Percentiles rank a stretch among this genome's conserved stretches.
phyloP scores from a whole-genome alignment of 257 asterid genomes.

The Solanum rostratum region DNA sequence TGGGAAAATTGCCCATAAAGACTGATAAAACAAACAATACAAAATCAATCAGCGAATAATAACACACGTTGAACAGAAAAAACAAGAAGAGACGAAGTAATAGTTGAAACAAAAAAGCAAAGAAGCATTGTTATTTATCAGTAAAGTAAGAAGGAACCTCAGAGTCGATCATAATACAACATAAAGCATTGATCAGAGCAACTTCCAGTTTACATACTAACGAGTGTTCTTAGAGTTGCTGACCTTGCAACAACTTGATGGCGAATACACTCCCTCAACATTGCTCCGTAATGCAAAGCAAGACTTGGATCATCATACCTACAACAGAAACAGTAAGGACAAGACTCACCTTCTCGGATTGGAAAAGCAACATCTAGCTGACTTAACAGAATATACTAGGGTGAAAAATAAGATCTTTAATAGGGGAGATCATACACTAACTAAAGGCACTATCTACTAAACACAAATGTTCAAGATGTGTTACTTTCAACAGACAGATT shows the following conservation, averaged over 20 bases:
- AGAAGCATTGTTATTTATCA: not conserved
- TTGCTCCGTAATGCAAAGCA: constrained; percentile 80
- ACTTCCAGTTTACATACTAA: not conserved
- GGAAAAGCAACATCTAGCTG: not conserved
- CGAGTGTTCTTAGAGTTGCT: not conserved
- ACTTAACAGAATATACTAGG: no score
- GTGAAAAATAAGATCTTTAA: not conserved
- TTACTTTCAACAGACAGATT: not conserved
- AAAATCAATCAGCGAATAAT: not conserved
- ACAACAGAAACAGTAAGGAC: not conserved
- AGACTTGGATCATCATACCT: constrained; percentile 69
- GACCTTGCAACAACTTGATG: constrained; percentile 87
- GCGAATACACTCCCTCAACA: constrained; percentile 86
- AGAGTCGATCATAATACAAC: not conserved
- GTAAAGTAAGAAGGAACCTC: not conserved
- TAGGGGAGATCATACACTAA: no score
- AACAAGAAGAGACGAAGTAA: not conserved
- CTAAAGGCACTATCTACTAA: no score
- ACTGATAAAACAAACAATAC: not conserved
- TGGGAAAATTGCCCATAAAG: not conserved
- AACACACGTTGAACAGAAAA: not conserved
- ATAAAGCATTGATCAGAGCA: not conserved
- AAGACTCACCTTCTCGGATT: not conserved
- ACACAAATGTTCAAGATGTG: not conserved
- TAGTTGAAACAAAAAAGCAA: not conserved